Base-by-base conservation (phyloP, 306 rosid species). In the Castanopsis chinensis region DNA sequence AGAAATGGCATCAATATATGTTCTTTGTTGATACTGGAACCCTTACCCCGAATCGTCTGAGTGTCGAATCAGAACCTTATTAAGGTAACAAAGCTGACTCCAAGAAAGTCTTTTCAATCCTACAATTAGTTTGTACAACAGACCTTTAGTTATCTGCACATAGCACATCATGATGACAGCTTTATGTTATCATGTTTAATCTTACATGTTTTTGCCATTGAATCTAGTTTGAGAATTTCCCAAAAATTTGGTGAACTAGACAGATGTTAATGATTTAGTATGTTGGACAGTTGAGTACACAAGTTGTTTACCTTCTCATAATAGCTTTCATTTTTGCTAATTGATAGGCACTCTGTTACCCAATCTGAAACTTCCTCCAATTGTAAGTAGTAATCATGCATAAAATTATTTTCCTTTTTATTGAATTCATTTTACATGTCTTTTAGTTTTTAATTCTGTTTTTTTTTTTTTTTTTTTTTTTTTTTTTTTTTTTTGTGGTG, bases 1-100 rank as follows among this genome's bases (percentile, higher is more conserved):
- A 87, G 97, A 93, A 86, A 93, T 93, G 97, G 97, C 97, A 1
- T 94, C 92, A 75, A 93, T 91, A 94, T 96, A 93, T 84, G 94
- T 91, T 58, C 88, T 93, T 53, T 93, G 97, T 88, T 75, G 96
- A 91, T 79, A 91, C 97, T 5, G 97, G 97, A 78, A 93, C 97
- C 83, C 96, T 93, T 56, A 93, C 96, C 41, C 83, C 91, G 65
- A 93, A 93, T 78, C 92, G 96, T 72, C 92, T 93, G 59, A 81
- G 90, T 18, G 97, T 93, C 63, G 97, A 37, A 93, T 84, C 45
- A 68, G 85, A 93, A 84, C 79, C 91, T 93, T 69, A 52, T 93
- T 2, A 96, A 93, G 97, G 97, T 87, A 76, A 54, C 63, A 21
- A 78, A 74, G 57, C 74, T 14, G 11, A 76, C 12, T 61, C 73